Base-by-base conservation (phyloP, 106 monocot genomes). In the Acorus calamus region DNA sequence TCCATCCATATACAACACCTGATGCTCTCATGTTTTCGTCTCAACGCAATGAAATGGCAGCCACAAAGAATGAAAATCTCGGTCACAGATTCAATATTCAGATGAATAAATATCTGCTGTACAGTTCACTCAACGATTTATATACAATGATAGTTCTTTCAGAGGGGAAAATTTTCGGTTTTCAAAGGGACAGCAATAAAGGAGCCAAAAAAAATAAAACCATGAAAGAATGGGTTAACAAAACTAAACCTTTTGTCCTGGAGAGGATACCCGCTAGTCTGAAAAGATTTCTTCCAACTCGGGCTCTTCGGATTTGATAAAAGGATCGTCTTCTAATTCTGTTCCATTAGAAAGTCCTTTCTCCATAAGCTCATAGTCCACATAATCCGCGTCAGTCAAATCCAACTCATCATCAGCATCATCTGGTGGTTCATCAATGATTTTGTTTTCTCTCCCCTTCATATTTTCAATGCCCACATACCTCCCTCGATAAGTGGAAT, bases 211-310 rank as follows among this genome's bases (percentile, higher is more conserved):
- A 28, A 28, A 28, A 49, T 49, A 63, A 11, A 2, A 4, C 46
- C 51, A 69, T 49, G 50, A 69, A 59, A 56, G 49, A 65, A 73
- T 51, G 49, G 49, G 14, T 51, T 50, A n/a, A 28, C 28, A 51
- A 7, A 4, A 5, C 14, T 4, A 53, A 58, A n/a, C 6, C 44
- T 8, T 45, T 11, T 4, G 28, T 10, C 14, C 41, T 3, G 5
- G 2, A 2, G 7, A 7, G 5, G 9, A 4, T 43, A n/a, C 3
- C 47, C 53, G 3, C 48, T 78, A 84, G 63, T 92, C 91, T 13
- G 91, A 86, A 74, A 92, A 61, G n/a, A 78, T 66, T 48, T 92
- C 91, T 50, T 92, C 83, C 47, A 80, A 54, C n/a, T 86, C 86
- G 12, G 69, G 63, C 11, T 86, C 86, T 42, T 80, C 83, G 2